Percentiles rank a stretch among this genome's conserved stretches.
Conservation (phyloP, 257 asterid genomes). For the Prunella vulgaris region DNA sequence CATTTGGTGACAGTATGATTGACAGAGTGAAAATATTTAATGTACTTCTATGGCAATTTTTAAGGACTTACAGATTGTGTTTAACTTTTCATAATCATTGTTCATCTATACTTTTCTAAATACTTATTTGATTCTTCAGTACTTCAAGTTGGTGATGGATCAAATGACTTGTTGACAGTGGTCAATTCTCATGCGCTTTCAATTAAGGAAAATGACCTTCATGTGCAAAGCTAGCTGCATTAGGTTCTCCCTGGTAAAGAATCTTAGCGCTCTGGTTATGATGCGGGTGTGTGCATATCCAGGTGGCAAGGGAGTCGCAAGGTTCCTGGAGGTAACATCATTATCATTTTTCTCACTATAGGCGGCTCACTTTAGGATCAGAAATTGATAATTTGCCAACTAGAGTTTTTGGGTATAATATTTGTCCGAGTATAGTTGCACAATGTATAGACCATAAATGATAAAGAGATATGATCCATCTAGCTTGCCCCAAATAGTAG, state of each 20-base stretch:
- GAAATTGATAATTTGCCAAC: no score
- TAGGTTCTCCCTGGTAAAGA: conserved; percentile 56
- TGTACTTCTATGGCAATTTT: not conserved
- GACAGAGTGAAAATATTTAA: not conserved
- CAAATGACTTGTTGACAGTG: conserved; percentile 44
- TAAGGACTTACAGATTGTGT: not conserved
- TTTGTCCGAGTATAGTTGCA: not conserved
- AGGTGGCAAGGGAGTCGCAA: conserved; percentile 61
- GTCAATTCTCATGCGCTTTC: conserved; percentile 55
- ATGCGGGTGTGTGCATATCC: conserved; percentile 74
- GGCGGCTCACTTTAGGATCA: no score
- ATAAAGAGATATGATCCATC: not conserved
- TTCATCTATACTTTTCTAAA: conserved; percentile 11
- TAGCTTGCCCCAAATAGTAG: not conserved
- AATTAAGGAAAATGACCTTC: conserved; percentile 45
- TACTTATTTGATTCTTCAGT: conserved; percentile 36
- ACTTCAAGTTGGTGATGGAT: conserved; percentile 45
- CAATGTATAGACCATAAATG: not conserved
- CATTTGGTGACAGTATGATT: not conserved
- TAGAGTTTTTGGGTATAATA: no score
- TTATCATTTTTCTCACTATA: conserved; percentile 1
- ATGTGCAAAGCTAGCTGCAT: conserved; percentile 73
- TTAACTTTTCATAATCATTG: not conserved
- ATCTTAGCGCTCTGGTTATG: conserved; percentile 60
- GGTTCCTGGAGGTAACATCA: conserved; percentile 69